Conservation (phyloP, 164 flowering plant genomes). For the Vitis riparia region DNA sequence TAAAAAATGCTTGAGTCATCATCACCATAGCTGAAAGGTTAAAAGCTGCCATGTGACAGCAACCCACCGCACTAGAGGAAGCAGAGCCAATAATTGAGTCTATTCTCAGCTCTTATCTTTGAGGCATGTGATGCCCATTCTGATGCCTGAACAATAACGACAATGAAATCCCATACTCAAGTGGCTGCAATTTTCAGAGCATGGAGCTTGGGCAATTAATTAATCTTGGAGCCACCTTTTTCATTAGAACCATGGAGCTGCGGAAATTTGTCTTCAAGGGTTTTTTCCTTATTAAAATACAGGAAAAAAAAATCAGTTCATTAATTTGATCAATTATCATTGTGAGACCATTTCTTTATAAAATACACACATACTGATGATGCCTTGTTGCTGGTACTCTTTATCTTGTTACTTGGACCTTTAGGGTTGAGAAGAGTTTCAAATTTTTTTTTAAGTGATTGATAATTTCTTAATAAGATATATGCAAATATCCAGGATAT, state of each 20-base stretch:
- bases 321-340: slow-evolving; percentile 54
- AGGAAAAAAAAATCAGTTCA: slow-evolving; percentile 64
- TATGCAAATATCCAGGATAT: too few species aligned
- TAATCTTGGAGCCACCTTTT: slow-evolving; percentile 51
- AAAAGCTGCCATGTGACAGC: slow-evolving; percentile 79
- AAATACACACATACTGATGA: slow-evolving; percentile 72
- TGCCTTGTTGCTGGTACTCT: slow-evolving; percentile 88
- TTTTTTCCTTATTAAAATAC: slow-evolving; percentile 83
- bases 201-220: slow-evolving; percentile 75
- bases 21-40: slow-evolving; percentile 21
- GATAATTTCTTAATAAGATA: too few species aligned
- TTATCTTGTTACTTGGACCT: slow-evolving; percentile 77
- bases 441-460: too few species aligned
- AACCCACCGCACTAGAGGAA: slow-evolving; percentile 65
- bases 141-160: slow-evolving; percentile 89
- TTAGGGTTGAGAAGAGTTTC: slow-evolving; percentile 23
- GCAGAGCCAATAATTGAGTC: slow-evolving; percentile 68
- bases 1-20: too few species aligned
- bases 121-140: slow-evolving; percentile 89
- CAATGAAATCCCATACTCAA: slow-evolving; percentile 87
- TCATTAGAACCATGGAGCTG: slow-evolving; percentile 88
- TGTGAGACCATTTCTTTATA: too few species aligned
- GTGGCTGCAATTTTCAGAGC: slow-evolving; percentile 80
- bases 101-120: slow-evolving; percentile 60
- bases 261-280: slow-evolving; percentile 85